Conservation (phyloP, 1,284 basidiomycete genomes). For the Ceratobasidium sp. region DNA sequence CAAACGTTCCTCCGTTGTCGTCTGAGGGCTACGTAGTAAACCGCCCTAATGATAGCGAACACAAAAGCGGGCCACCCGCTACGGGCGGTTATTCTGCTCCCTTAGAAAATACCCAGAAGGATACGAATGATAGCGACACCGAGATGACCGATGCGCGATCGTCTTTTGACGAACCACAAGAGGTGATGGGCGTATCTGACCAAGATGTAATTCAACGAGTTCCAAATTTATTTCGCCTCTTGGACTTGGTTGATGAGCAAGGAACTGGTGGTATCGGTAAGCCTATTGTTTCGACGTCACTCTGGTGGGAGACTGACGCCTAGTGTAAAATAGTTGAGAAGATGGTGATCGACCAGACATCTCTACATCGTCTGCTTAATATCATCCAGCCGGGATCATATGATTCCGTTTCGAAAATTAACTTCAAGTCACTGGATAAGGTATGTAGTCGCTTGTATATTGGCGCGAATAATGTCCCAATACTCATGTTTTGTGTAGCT, state of each 20-base stretch:
- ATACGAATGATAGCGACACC: constrained; percentile 6
- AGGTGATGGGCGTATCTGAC: constrained; percentile 62
- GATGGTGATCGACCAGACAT: constrained; percentile 48
- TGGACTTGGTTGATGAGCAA: constrained; percentile 49
- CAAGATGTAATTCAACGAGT: constrained; percentile 57
- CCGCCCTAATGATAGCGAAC: too few species aligned
- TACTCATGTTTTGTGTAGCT: not conserved
- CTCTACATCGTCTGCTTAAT: constrained; percentile 42
- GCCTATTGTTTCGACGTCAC: not conserved
- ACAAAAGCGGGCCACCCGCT: too few species aligned
- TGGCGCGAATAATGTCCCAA: not conserved
- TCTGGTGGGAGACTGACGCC: too few species aligned
- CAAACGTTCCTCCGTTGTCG: too few species aligned
- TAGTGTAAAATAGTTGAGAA: constrained; percentile 47
- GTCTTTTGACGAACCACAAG: not conserved
- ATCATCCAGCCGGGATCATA: constrained; percentile 47
- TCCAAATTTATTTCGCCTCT: constrained; percentile 46
- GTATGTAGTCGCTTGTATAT: not conserved
- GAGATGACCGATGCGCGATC: constrained; percentile 15
- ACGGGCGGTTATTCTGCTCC: too few species aligned
- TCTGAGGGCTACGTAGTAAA: too few species aligned
- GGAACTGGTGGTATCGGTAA: constrained; percentile 48
- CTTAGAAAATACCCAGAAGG: too few species aligned
- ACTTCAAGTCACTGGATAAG: constrained; percentile 37
- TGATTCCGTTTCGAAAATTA: constrained; percentile 45